Conservation (phyloP, 306 rosid species). For the Glycyrrhiza uralensis region DNA sequence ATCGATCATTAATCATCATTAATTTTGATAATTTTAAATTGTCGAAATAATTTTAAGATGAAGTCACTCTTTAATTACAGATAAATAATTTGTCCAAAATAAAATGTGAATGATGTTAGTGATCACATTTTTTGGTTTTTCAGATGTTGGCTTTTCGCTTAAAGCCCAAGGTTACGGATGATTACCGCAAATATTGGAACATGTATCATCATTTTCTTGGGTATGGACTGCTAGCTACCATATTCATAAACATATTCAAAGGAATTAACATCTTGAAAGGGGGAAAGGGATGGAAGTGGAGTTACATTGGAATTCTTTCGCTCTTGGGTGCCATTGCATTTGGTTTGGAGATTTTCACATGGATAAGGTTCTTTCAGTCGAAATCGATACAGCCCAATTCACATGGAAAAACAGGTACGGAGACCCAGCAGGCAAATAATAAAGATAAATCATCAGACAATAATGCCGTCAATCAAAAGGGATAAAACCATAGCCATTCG, state of each 20-base stretch:
- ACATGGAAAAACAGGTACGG: too few relatives aligned
- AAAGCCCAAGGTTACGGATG: conserved; percentile 36
- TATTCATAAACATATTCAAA: conserved; percentile 58
- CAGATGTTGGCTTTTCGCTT: conserved; percentile 69
- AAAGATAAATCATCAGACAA: too few relatives aligned
- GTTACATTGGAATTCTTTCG: conserved; percentile 50
- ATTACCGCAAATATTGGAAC: conserved; percentile 71
- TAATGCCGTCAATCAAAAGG: not conserved
- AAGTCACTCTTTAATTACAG: too few relatives aligned
- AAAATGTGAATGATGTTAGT: too few relatives aligned
- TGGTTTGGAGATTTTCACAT: conserved; percentile 49
- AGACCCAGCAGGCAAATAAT: too few relatives aligned
- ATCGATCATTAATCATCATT: too few relatives aligned
- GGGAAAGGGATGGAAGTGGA: conserved; percentile 42
- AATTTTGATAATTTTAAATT: too few relatives aligned
- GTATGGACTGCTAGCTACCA: conserved; percentile 46
- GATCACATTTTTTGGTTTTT: conserved; percentile 10
- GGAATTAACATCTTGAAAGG: conserved; percentile 68
- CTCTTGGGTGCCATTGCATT: conserved; percentile 35
- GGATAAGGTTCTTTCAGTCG: conserved; percentile 50
- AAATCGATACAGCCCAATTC: too few relatives aligned
- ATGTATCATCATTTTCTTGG: conserved; percentile 94
- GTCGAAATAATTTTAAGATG: too few relatives aligned
- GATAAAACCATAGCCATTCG: not conserved
- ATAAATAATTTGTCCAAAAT: too few relatives aligned